These are phyloP conservation scores for Akanthomyces dipterigenus DNA, from an alignment of 2,329 filamentous ascomycete species.

Conservation along the genomic window DNA sequence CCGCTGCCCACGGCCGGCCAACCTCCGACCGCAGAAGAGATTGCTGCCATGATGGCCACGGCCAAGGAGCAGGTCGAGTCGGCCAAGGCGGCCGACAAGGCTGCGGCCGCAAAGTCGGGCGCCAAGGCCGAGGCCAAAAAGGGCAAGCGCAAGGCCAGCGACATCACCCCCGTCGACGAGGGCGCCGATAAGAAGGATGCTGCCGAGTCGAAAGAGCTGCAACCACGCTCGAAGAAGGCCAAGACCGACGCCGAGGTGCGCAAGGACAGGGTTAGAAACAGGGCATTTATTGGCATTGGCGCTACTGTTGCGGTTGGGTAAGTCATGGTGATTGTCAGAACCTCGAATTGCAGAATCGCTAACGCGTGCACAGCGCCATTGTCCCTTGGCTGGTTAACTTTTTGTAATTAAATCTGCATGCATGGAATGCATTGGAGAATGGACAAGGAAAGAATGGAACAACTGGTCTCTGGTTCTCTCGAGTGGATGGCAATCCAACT, in stretches of 20 bases:
- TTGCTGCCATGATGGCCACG: conserved; percentile 74
- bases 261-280: conserved; percentile 79
- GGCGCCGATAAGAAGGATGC: conserved; percentile 26
- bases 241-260: conserved; percentile 76
- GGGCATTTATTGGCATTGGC: conserved; percentile 78
- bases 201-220: conserved; percentile 32
- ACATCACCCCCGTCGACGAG: conserved; percentile 61
- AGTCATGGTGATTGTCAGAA: conserved; percentile 33
- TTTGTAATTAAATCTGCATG: conserved; percentile 28
- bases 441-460: conserved; percentile 3
- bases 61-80: conserved; percentile 84
- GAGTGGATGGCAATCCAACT: background rate
- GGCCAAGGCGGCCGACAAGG: conserved; percentile 40
- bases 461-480: background rate
- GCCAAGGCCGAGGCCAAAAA: conserved; percentile 43
- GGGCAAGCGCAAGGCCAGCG: conserved; percentile 68
- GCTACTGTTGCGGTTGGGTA: conserved; percentile 88
- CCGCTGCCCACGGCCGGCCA: conserved; percentile 53
- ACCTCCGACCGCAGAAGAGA: conserved; percentile 68
- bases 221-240: conserved; percentile 62
- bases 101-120: conserved; percentile 29
- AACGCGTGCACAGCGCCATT: conserved; percentile 30
- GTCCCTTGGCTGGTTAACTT: conserved; percentile 47
- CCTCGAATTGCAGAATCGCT: conserved; percentile 2
- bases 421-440: background rate